Evolutionary conservation across 179 eudicot species (phyloP), one percentile per base, ranked within the genome.

Genomic region (Silene vulgaris): DNA sequence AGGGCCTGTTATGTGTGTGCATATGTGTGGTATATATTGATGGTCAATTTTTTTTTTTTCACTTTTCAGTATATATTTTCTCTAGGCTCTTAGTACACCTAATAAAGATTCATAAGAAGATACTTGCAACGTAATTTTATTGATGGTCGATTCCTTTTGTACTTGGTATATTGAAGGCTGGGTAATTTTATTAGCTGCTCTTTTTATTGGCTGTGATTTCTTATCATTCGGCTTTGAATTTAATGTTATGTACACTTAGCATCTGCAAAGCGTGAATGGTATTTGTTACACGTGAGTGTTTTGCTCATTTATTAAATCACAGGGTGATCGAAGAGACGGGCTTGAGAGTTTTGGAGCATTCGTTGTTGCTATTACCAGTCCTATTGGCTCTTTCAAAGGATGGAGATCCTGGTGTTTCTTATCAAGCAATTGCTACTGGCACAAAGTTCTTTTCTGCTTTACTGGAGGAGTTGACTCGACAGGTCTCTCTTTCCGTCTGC

Each of bases 241-340:
- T 35, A 35, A 35, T 35, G 40, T 52, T 52, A 13, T 52, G 17
- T 52, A 52, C 59, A 16, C 59, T 52, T 52, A 14, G 17, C 17
- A 13, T 52, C 17, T 52, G 17, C 59, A 52, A 20, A 2, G 37
- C 35, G 5, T 69, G 16, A 32, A 17, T 64, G 60, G 3, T 52
- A 52, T n/a, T 28, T 54, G 63, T 43, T 67, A 43, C 48, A 5
- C 40, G 40, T 35, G 8, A 35, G 56, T 66, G 20, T 72, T 45
- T 3, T n/a, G 45, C 37, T 48, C 13, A 40, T 68, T 28, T 30
- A 20, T 67, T 21, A 56, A 16, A 14, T 65, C 43, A 60, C 80
- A 94, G 97, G 90, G 83, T 81, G 71, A 83, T 88, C 69, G 97
- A 89, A 68, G 98, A 88, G 78, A 82, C 85, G 65, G 94, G 89